phyloP scores from a whole-genome alignment of 1,284 basidiomycete species.

The Hortiboletus rubellus region DNA sequence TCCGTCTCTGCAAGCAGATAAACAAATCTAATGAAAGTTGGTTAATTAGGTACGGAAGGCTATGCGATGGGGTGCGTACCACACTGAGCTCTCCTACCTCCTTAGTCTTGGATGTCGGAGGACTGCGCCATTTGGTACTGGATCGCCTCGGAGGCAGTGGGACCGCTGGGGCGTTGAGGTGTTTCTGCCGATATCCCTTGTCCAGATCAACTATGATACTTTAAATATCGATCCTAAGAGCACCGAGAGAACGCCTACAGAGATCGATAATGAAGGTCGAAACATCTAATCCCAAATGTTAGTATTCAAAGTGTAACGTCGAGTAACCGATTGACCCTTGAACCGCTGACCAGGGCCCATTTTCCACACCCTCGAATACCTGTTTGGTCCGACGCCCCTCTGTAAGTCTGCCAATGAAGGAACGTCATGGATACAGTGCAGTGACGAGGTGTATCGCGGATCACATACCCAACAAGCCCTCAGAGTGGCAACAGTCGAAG shows the following conservation, averaged over 20 bases:
- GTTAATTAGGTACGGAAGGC: background rate
- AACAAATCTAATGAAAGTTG: slow-evolving; percentile 21
- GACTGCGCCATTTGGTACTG: slow-evolving; percentile 3
- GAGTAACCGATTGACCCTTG: slow-evolving; percentile 8
- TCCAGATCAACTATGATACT: slow-evolving; percentile 11
- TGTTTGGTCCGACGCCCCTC: slow-evolving; percentile 14
- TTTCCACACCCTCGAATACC: slow-evolving; percentile 19
- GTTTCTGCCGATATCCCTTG: background rate
- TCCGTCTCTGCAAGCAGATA: slow-evolving; percentile 31
- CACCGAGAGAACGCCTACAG: slow-evolving; percentile 11
- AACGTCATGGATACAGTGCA: background rate
- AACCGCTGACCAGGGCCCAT: slow-evolving; percentile 21
- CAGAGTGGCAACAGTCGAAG: slow-evolving; percentile 36
- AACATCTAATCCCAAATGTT: slow-evolving; percentile 7
- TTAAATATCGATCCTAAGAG: background rate
- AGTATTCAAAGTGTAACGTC: background rate
- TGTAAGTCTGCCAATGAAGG: slow-evolving; percentile 19
- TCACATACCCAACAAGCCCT: slow-evolving; percentile 26
- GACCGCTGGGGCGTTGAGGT: background rate
- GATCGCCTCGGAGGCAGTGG: background rate
- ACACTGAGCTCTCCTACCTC: slow-evolving; percentile 20
- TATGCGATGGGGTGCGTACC: slow-evolving; percentile 7
- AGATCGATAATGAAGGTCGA: background rate
- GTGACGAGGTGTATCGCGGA: background rate
- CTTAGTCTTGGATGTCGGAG: slow-evolving; percentile 5